These are phyloP conservation scores for Cronartium quercuum DNA, from an alignment of 1,284 basidiomycete species.

Conservation along the genomic window DNA sequence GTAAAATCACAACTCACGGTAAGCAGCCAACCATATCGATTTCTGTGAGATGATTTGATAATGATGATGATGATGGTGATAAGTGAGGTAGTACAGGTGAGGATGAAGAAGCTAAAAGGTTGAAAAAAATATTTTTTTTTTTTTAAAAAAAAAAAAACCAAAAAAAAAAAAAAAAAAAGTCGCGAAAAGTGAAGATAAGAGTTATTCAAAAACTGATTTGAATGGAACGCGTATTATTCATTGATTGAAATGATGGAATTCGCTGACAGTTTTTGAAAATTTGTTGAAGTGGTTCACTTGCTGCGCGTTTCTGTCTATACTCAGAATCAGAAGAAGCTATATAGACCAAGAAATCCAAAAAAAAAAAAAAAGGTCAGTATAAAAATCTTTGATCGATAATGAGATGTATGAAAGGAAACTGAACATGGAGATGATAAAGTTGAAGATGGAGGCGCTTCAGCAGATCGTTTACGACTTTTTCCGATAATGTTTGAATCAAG, in stretches of 20 bases:
- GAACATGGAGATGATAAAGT: not conserved
- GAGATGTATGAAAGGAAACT: not conserved
- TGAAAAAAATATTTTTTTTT: not conserved
- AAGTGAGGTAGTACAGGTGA: slow-evolving; percentile 11
- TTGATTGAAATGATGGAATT: slow-evolving; percentile 1
- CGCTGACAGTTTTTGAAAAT: slow-evolving; percentile 8
- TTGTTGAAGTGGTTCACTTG: slow-evolving; percentile 26
- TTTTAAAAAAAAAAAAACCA: not conserved
- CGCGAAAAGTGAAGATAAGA: not conserved
- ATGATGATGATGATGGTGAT: not conserved
- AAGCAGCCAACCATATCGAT: not conserved
- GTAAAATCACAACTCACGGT: slow-evolving; percentile 6
- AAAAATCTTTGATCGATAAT: not conserved
- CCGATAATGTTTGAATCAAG: not conserved
- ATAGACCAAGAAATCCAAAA: not conserved
- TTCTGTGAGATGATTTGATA: not conserved
- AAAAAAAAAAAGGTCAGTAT: not conserved
- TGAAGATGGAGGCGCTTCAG: not conserved
- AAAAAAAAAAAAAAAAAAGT: not conserved
- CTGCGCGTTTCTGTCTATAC: slow-evolving; percentile 14
- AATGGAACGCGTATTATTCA: not conserved
- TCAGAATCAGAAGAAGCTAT: slow-evolving; percentile 2
- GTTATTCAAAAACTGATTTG: not conserved
- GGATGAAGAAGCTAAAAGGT: not conserved
- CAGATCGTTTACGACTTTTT: not conserved